Conservation (phyloP, 441 rosid species). For the Aquilaria agallochum region DNA sequence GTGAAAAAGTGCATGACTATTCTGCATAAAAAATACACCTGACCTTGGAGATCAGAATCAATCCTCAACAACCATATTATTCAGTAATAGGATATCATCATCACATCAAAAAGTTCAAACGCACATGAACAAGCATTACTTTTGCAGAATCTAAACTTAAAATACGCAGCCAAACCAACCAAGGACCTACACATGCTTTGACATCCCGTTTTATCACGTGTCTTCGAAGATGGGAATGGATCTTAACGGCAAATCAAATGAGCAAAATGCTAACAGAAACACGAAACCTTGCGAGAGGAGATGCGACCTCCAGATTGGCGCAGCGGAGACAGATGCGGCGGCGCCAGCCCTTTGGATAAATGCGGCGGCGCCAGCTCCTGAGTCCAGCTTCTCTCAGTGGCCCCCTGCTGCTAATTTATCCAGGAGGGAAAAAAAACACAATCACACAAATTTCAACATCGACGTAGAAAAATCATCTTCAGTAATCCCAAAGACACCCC, state of each 20-base stretch:
- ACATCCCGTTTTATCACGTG: too few species aligned
- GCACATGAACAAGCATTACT: too few species aligned
- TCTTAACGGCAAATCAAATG: background rate
- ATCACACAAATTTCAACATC: too few species aligned
- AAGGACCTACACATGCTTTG: too few species aligned
- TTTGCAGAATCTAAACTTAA: background rate
- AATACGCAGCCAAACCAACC: background rate
- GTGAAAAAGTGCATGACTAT: slow-evolving; percentile 81
- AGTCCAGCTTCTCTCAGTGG: slow-evolving; percentile 52
- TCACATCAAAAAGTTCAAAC: too few species aligned
- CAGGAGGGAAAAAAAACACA: too few species aligned
- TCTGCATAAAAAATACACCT: slow-evolving; percentile 24
- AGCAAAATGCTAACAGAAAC: slow-evolving; percentile 3
- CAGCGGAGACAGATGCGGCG: slow-evolving; percentile 36
- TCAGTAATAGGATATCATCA: too few species aligned
- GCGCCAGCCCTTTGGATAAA: slow-evolving; percentile 49
- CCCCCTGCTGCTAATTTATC: background rate
- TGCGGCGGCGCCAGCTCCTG: slow-evolving; percentile 55
- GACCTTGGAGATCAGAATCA: slow-evolving; percentile 11
- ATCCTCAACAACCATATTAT: slow-evolving; percentile 3
- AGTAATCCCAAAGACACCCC: too few species aligned
- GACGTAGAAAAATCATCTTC: too few species aligned
- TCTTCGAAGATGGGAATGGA: too few species aligned
- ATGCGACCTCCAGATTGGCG: slow-evolving; percentile 31
- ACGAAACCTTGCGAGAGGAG: slow-evolving; percentile 56